Conservation (phyloP, 306 rosid genomes). For the Malus asiatica region DNA sequence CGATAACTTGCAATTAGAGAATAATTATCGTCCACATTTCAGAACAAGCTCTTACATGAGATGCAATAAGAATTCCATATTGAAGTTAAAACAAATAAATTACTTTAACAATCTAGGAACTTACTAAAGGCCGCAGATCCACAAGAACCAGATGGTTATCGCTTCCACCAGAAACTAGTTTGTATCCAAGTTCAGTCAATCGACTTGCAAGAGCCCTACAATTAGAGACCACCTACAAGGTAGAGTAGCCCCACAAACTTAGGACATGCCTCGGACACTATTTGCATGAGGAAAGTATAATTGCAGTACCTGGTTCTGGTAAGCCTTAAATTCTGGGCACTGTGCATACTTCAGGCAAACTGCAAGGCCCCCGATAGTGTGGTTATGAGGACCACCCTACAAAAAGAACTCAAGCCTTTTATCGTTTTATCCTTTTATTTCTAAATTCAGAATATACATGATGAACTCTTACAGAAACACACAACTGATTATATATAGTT, state of each 20-base stretch:
- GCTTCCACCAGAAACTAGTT: slow-evolving; percentile 91
- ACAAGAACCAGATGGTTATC: slow-evolving; percentile 92
- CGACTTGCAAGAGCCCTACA: slow-evolving; percentile 75
- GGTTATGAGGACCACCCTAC: slow-evolving; percentile 99
- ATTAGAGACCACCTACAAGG: slow-evolving; percentile 73
- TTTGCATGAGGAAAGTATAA: slow-evolving; percentile 6
- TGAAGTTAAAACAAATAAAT: not conserved
- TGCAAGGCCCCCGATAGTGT: slow-evolving; percentile 93
- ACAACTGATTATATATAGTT: not conserved
- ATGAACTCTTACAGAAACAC: not conserved
- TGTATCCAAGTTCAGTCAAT: slow-evolving; percentile 59
- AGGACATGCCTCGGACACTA: slow-evolving; percentile 11
- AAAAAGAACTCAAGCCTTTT: slow-evolving; percentile 5
- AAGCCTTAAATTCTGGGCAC: slow-evolving; percentile 62
- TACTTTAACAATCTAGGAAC: slow-evolving; percentile 10
- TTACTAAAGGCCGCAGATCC: slow-evolving; percentile 87
- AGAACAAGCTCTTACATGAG: not conserved
- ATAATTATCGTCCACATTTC: not conserved
- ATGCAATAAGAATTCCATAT: not conserved
- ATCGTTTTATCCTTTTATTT: not conserved
- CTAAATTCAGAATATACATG: not conserved
- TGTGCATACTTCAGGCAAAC: slow-evolving; percentile 79
- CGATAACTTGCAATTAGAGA: not conserved
- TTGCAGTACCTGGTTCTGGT: slow-evolving; percentile 66
- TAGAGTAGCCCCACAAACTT: not conserved